Base-by-base conservation (phyloP, 2,329 filamentous ascomycete genomes). In the Gnomoniopsis sp. region DNA sequence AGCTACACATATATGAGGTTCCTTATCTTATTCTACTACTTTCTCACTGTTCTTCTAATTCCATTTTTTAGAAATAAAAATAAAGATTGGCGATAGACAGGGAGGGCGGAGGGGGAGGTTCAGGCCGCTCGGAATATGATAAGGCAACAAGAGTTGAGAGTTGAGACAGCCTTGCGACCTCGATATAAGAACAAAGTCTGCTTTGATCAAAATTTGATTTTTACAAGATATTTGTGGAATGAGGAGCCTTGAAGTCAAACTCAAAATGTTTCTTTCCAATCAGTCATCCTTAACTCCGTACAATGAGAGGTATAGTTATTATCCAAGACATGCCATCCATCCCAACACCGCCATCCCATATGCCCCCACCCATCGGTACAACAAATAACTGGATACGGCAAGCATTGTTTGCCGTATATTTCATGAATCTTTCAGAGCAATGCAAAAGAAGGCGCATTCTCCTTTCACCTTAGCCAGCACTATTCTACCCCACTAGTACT, bases 401-500 rank as follows among this genome's bases (percentile, higher is more conserved):
- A 30, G 26, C 14, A n/a, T 41, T 41, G 12, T 12, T 15, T 41
- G 36, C 36, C 36, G 12, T n/a, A 12, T 12, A 14, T 41, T 12
- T 41, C 12, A 41, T n/a, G 6, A 41, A 41, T 4, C 36, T 41
- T 12, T 1, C 7, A n/a, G 12, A 41, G 12, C 7, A 41, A 41
- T 14, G 36, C 12, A 15, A 41, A n/a, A 41, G 7, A n/a, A 41
- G 7, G 4, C 26, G 26, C 26, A 30, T 30, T 8, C 4, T 30
- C 26, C 26, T 8, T 30, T 8, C 26, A 41, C 48, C n/a, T 46
- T 3, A 17, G 17, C 3, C 19, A 7, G 17, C 8, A 6, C n/a
- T 52, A 53, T 47, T 62, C 57, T n/a, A 50, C 43, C 21, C 46
- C 52, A 23, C 56, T 56, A 12, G 54, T 58, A 30, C 59, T 59